Evolutionary conservation across 495 filamentous ascomycete species (phyloP), one percentile per base, ranked within the genome.

Genomic region (Clavariopsis aquatica): DNA sequence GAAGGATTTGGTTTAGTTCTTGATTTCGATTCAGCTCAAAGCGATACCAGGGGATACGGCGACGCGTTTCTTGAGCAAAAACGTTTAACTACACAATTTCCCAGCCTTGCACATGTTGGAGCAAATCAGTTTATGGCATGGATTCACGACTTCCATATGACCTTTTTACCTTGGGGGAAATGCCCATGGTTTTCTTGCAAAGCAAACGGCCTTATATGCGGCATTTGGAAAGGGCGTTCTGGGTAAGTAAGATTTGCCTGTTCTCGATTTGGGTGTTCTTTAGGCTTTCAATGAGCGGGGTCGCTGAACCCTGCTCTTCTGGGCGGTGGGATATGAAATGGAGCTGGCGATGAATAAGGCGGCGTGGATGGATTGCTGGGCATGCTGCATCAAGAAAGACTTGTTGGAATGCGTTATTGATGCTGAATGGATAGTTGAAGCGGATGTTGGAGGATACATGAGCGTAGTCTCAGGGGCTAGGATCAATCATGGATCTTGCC

Each of bases 201-300:
- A n/a, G 17, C 27, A 29, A 53, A n/a, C 15, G 20, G 45, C 36
- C 27, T 29, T 34, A 60, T 60, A 13, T 52, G 23, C 29, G 34
- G 49, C 57, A 61, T 61, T 61, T 61, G 57, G 57, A 61, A 61
- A 52, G 28, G 46, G 57, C 57, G 57, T 61, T 52, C 27, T 38
- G 26, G 53, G 29, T 22, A 57, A 53, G 51, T 53, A 15, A 53
- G 26, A 53, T 36, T 31, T 53, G 24, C 51, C 24, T 8, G 31
- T 22, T 36, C 28, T 31, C 51, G n/a, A 26, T 29, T 31, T 53
- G 28, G 20, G 51, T 27, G 17, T 53, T 53, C 23, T 53, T 53
- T 7, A 31, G 31, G 31, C 19, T 36, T 53, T 31, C 24, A n/a
- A 5, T 47, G 47, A 49, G 47, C 20, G 47, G 47, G 20, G 3